A percentile compares a stretch with the other conserved stretches of the same genome.
These are phyloP conservation scores for Wallacemonas sp. DNA, from an alignment of 208 protist species.

Conservation along the genomic window DNA sequence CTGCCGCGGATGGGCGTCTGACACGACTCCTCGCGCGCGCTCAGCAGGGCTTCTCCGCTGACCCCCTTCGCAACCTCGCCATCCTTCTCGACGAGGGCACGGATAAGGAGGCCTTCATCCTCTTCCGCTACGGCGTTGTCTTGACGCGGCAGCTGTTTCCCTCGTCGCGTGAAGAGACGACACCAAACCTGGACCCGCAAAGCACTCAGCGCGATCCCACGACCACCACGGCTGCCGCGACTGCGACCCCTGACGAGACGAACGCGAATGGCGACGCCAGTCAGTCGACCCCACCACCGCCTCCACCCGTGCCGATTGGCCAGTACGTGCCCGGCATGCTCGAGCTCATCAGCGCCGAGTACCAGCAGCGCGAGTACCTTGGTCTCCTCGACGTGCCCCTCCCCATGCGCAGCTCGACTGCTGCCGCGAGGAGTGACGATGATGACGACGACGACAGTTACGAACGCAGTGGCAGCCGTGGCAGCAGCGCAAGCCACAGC, in stretches of 20 bases:
- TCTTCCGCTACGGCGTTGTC: constrained; percentile 68
- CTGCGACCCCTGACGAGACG: too few species aligned
- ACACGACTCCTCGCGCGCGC: constrained; percentile 25
- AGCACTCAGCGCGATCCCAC: too few species aligned
- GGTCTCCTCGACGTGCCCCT: constrained; percentile 26
- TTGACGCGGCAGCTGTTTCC: constrained; percentile 38
- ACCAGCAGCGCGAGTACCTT: constrained; percentile 21
- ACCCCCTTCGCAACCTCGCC: constrained; percentile 35
- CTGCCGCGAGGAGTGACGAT: background rate
- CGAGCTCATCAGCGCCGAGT: constrained; percentile 39
- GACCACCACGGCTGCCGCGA: too few species aligned
- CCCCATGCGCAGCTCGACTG: constrained; percentile 16
- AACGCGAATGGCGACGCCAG: too few species aligned
- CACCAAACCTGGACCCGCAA: too few species aligned
- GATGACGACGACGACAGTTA: background rate
- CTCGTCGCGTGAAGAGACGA: background rate
- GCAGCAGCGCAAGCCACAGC: too few species aligned
- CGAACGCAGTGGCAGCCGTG: too few species aligned
- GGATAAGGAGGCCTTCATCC: constrained; percentile 65
- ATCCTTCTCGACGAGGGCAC: constrained; percentile 56
- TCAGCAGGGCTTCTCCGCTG: constrained; percentile 39
- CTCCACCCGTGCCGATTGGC: constrained; percentile 16
- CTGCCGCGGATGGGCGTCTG: background rate
- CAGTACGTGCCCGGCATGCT: constrained; percentile 45
- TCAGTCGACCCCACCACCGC: background rate